Evolutionary conservation across 768 basidiomycete genomes (phyloP).

Genomic region (Boletus pseudopeckii): DNA sequence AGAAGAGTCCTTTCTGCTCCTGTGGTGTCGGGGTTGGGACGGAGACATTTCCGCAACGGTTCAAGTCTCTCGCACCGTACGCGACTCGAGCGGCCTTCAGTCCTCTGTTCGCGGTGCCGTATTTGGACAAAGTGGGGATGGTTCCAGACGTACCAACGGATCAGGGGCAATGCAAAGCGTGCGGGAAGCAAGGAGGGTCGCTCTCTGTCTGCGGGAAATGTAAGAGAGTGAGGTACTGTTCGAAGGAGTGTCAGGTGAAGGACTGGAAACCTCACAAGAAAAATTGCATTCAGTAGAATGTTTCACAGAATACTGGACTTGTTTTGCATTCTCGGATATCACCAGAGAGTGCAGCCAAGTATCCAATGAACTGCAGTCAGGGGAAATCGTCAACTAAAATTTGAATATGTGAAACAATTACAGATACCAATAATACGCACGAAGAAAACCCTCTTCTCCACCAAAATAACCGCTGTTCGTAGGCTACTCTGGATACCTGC

Average conservation of each 20-base stretch:
- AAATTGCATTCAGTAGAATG: constrained; percentile 21
- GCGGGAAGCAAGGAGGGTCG: constrained; percentile 17
- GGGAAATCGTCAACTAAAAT: background rate
- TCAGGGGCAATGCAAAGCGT: constrained; percentile 16
- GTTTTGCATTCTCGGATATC: background rate
- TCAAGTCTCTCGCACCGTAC: constrained; percentile 41
- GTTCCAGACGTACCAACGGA: background rate
- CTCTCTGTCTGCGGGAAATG: constrained; percentile 38
- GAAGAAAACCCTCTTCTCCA: no score
- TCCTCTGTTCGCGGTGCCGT: constrained; percentile 52
- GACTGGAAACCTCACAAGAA: constrained; percentile 48
- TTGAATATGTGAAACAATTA: no score
- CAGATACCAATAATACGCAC: no score
- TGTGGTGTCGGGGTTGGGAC: constrained; percentile 52
- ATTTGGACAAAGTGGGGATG: constrained; percentile 39
- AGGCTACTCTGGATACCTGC: no score
- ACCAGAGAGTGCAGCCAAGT: background rate
- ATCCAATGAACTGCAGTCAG: background rate
- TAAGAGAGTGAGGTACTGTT: constrained; percentile 41
- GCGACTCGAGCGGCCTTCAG: constrained; percentile 49
- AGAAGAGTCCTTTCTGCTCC: constrained; percentile 44
- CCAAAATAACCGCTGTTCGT: no score
- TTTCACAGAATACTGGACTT: no score
- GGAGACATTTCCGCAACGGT: constrained; percentile 35
- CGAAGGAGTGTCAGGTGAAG: constrained; percentile 41